Conservation (phyloP, 2,329 filamentous ascomycete species). For the Daldinia eschscholtzii region DNA sequence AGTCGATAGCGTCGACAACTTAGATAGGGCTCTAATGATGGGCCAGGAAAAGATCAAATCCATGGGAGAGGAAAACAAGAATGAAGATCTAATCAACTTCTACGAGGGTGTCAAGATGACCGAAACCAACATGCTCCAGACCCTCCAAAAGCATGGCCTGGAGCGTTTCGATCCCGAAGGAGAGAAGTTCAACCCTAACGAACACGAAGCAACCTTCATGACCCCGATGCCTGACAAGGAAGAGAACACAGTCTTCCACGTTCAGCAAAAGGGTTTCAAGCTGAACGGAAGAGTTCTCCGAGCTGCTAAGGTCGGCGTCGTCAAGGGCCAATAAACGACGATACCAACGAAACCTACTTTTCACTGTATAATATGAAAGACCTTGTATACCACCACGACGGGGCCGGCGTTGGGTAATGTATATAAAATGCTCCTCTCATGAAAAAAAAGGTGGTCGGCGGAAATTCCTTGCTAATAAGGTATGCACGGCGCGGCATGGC, state of each 20-base stretch:
- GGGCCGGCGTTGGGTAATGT: constrained; percentile 49
- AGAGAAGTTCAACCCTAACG: constrained; percentile 95
- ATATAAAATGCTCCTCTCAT: constrained; percentile 52
- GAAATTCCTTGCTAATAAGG: constrained; percentile 35
- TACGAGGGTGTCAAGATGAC: constrained; percentile 97
- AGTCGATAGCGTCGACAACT: constrained; percentile 94
- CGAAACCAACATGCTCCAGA: constrained; percentile 85
- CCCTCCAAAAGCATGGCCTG: constrained; percentile 92
- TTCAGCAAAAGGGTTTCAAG: constrained; percentile 95
- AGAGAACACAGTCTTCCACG: constrained; percentile 89
- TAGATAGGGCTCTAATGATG: constrained; percentile 88
- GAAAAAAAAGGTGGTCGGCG: constrained; percentile 49
- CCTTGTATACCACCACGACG: constrained; percentile 44
- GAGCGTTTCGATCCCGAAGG: constrained; percentile 86
- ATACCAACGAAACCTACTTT: constrained; percentile 23
- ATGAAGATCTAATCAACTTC: constrained; percentile 80
- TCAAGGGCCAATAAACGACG: constrained; percentile 73
- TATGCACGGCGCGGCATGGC: constrained; percentile 21
- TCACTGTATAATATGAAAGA: constrained; percentile 42
- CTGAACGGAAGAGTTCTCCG: constrained; percentile 91
- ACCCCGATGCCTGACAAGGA: constrained; percentile 88
- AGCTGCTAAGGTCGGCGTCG: constrained; percentile 95
- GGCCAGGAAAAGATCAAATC: constrained; percentile 80
- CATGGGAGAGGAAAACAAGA: constrained; percentile 46
- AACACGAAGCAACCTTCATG: constrained; percentile 97